Base-by-base conservation (phyloP, 768 basidiomycete species). In the Boletus rufocinnamomeus region DNA sequence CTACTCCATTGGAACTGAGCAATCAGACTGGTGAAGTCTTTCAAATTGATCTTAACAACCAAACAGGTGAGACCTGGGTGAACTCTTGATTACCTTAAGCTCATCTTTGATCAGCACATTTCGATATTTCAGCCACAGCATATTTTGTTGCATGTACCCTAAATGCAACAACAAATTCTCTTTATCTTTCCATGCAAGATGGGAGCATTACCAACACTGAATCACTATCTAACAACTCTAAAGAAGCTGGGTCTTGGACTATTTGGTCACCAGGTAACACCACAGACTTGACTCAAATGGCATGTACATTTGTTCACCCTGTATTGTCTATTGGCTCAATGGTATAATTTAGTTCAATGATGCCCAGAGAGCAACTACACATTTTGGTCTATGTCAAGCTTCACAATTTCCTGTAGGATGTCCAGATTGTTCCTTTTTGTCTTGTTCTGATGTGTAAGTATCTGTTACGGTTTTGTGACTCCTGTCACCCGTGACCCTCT, bases 211-310 rank as follows among this genome's bases (percentile, higher is more conserved):
- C n/a, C 11, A 21, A 41, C 5, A 21, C 10, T 41, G n/a, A 41
- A 41, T 21, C 11, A 13, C n/a, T 41, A n/a, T 11, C n/a, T 41
- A 41, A 21, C n/a, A 41, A 41, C 10, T 5, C 40, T 21, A 21
- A 21, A 5, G 40, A n/a, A n/a, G 40, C 40, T 21, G 28, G 10
- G 7, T 9, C 53, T 4, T 61, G 60, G 62, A 28, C 38, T 16
- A 4, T 58, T 32, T 63, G 59, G 60, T 45, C 56, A 38, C 23
- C 47, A 37, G 45, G 30, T 19, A 16, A 2, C 9, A 58, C 13
- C 4, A 50, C 41, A 52, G 40, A 54, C 9, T 32, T 47, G 19
- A 28, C 49, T 7, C 49, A 34, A 30, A 11, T 41, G 17, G 58
- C 40, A n/a, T 50, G 25, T 43, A 25, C 3, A 43, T 43, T 0